Evolutionary conservation across 1,284 basidiomycete genomes (phyloP).

Genomic region (Caloboletus inedulis): DNA sequence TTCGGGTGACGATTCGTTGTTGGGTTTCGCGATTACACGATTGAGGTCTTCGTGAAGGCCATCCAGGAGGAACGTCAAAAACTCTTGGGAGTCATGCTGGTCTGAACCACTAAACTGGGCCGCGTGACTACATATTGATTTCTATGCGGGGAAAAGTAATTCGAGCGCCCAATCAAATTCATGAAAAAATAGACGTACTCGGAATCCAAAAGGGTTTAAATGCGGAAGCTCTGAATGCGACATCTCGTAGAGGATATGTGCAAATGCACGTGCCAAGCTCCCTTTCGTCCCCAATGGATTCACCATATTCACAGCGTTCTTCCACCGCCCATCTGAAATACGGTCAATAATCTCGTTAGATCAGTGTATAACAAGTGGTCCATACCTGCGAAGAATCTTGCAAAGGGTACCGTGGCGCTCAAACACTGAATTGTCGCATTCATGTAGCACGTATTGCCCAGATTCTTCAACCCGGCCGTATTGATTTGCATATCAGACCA

Average conservation of each 20-base stretch:
- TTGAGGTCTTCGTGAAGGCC: slow-evolving; percentile 97
- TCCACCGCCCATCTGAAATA: slow-evolving; percentile 78
- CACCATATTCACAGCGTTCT: slow-evolving; percentile 80
- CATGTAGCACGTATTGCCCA: slow-evolving; percentile 99
- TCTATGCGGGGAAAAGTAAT: slow-evolving; percentile 41
- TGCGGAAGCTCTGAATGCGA: slow-evolving; percentile 88
- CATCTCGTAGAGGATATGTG: slow-evolving; percentile 80
- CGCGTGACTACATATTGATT: slow-evolving; percentile 84
- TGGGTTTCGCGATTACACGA: slow-evolving; percentile 77
- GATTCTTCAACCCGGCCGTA: slow-evolving; percentile 87
- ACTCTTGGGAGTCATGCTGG: slow-evolving; percentile 98
- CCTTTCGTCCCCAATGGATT: slow-evolving; percentile 93
- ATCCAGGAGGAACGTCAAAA: slow-evolving; percentile 91
- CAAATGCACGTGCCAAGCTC: slow-evolving; percentile 78
- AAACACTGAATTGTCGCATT: slow-evolving; percentile 97
- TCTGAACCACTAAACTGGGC: slow-evolving; percentile 87
- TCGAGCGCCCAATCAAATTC: not conserved
- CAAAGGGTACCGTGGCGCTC: slow-evolving; percentile 87
- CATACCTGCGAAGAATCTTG: slow-evolving; percentile 83
- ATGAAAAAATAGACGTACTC: slow-evolving; percentile 50
- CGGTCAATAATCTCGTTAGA: slow-evolving; percentile 4
- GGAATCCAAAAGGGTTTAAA: slow-evolving; percentile 81
- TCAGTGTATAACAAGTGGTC: not conserved
- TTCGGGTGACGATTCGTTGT: slow-evolving; percentile 71
- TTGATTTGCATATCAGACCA: slow-evolving; percentile 81